Percentiles rank a stretch among this genome's conserved stretches.
phyloP scores from a whole-genome alignment of 768 basidiomycete genomes.

The Cystofilobasidium macerans region DNA sequence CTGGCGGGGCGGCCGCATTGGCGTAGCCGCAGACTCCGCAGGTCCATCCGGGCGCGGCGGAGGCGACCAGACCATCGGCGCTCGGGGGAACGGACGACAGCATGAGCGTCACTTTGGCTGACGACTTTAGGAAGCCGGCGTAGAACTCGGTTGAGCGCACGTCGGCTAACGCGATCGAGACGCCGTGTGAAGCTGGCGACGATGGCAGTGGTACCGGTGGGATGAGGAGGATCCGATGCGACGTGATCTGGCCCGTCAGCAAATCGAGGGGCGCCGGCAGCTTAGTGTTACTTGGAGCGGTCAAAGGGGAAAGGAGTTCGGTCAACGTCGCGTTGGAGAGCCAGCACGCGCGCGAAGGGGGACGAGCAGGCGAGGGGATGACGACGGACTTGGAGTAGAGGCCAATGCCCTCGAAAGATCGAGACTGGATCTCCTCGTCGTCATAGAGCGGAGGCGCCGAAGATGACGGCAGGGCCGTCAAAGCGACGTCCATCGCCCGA shows the following conservation, averaged over 20 bases:
- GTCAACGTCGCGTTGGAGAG: too few relatives aligned
- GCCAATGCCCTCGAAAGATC: conserved; percentile 5
- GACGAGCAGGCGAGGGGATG: background rate
- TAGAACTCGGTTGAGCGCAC: conserved; percentile 76
- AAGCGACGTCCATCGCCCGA: background rate
- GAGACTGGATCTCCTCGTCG: conserved; percentile 9
- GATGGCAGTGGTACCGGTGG: conserved; percentile 38
- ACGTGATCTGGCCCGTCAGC: conserved; percentile 9
- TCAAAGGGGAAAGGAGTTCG: background rate
- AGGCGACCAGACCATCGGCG: background rate
- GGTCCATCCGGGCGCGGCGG: conserved; percentile 5
- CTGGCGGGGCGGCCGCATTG: conserved; percentile 18
- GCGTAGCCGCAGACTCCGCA: conserved; percentile 23
- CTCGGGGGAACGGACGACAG: conserved; percentile 35
- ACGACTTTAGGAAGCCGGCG: conserved; percentile 77
- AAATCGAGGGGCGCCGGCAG: conserved; percentile 20
- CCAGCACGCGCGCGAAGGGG: too few relatives aligned
- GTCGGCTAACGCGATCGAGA: conserved; percentile 50
- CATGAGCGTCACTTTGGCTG: conserved; percentile 73
- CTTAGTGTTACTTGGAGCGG: conserved; percentile 16
- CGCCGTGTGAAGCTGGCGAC: conserved; percentile 42
- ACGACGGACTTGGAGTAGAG: conserved; percentile 14
- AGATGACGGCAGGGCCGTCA: background rate
- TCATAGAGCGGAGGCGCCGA: background rate
- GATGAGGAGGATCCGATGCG: conserved; percentile 21